Percentiles rank a stretch among this genome's conserved stretches.
phyloP scores from a whole-genome alignment of 2,329 filamentous ascomycete species.

The Celoporthe dispersa region DNA sequence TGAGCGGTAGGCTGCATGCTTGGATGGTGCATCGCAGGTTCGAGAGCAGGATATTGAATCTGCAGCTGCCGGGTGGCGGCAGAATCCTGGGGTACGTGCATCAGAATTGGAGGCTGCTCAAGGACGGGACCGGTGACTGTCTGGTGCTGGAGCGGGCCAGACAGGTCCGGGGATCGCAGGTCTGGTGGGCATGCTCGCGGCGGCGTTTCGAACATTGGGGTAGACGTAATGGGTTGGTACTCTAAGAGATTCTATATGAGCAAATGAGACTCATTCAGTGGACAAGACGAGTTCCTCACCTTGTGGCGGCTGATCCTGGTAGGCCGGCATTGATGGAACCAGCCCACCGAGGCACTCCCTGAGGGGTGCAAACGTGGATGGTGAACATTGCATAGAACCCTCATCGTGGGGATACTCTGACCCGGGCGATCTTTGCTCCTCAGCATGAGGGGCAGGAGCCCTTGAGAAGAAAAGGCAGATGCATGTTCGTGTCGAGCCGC shows the following conservation, averaged over 20 bases:
- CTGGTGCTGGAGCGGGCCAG: slow-evolving; percentile 16
- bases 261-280: background rate
- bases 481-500: slow-evolving; percentile 32
- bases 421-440: slow-evolving; percentile 19
- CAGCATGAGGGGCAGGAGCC: background rate
- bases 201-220: slow-evolving; percentile 15
- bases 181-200: slow-evolving; percentile 21
- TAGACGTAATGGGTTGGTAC: slow-evolving; percentile 20
- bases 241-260: slow-evolving; percentile 17
- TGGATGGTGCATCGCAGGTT: slow-evolving; percentile 18
- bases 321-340: slow-evolving; percentile 12
- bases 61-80: slow-evolving; percentile 27
- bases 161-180: slow-evolving; percentile 14
- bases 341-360: slow-evolving; percentile 12
- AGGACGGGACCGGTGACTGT: slow-evolving; percentile 24
- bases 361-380: slow-evolving; percentile 12
- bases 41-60: slow-evolving; percentile 22
- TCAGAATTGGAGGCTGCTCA: slow-evolving; percentile 18
- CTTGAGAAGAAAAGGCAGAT: slow-evolving; percentile 13
- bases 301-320: slow-evolving; percentile 7
- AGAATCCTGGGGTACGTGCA: slow-evolving; percentile 15
- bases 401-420: slow-evolving; percentile 17
- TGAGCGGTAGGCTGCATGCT: slow-evolving; percentile 32
- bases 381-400: slow-evolving; percentile 4
- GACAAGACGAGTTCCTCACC: slow-evolving; percentile 15